Base-by-base conservation (phyloP, 1,139 yeast species). In the Debaryomyces sp. region DNA sequence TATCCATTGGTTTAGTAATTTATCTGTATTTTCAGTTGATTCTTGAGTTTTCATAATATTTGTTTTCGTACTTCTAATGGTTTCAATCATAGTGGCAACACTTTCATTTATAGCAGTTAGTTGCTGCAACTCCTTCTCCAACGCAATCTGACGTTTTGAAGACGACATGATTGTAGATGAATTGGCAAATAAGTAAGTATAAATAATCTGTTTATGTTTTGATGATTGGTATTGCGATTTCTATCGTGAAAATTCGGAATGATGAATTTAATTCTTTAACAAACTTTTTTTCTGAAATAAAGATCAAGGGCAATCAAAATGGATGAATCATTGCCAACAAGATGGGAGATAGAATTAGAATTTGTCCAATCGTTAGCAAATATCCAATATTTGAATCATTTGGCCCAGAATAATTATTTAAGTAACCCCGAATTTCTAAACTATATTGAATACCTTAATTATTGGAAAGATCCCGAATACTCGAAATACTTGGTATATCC, bases 301-400 rank as follows among this genome's bases (percentile, higher is more conserved):
- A 38, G 15, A 43, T 17, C n/a, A 33, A 24, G 5, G 7, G 9
- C 7, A 18, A 23, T 27, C 9, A 40, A 27, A 18, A 48, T 45
- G 51, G 46, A 52, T 37, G 68, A 66, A 34, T 73, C 62, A 18
- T 59, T 85, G 24, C 94, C 95, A 12, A 80, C 87, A 9, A 66
- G 95, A 55, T 88, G 92, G 89, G 96, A 88, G 58, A 82, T 87
- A 30, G 96, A 87, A 60, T 75, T 87, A 30, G 96, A 87, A 70
- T 89, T 88, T 64, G 89, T 88, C 6, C 96, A 88, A 65, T 83
- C 92, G n/a, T 73, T 88, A 44, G 82, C 92, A 17, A 89, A 88
- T 62, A 84, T 89, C 39, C 91, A 84, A 64, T 88, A 89, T 58
- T 71, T 89, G 50, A 83, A 85, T 59, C 87, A 81, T 58, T 70